phyloP scores from a whole-genome alignment of 2,329 filamentous ascomycete species.

The Claviceps pazoutovae region DNA sequence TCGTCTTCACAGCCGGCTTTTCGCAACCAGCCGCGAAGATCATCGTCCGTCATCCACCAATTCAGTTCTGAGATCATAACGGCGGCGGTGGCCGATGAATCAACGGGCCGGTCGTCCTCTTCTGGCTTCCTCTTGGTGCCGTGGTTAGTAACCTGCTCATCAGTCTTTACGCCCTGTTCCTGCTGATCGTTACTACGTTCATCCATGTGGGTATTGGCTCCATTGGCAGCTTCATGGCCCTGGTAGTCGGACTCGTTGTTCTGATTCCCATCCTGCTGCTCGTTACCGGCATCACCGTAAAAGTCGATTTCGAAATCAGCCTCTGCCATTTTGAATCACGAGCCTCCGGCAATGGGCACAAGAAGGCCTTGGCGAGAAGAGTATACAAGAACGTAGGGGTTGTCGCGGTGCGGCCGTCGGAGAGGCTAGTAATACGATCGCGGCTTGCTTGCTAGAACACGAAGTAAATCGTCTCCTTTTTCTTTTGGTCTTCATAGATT shows the following conservation, averaged over 20 bases:
- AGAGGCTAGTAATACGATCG: neutral
- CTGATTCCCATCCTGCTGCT: slow-evolving; percentile 26
- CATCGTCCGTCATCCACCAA: slow-evolving; percentile 97
- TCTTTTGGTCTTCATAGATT: slow-evolving; percentile 1
- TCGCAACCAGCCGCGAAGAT: slow-evolving; percentile 75
- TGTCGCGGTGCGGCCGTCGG: neutral
- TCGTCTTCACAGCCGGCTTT: slow-evolving; percentile 72
- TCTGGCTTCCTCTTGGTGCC: slow-evolving; percentile 48
- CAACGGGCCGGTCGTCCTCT: slow-evolving; percentile 44
- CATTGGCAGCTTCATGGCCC: slow-evolving; percentile 21
- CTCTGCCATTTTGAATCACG: slow-evolving; percentile 43
- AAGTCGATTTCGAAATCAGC: slow-evolving; percentile 62
- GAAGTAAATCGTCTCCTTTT: slow-evolving; percentile 1
- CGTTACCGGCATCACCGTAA: slow-evolving; percentile 45
- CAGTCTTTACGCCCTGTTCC: slow-evolving; percentile 12
- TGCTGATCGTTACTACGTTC: slow-evolving; percentile 14
- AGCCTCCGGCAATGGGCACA: too few species aligned
- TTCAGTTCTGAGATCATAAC: slow-evolving; percentile 79
- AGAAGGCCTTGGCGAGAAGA: neutral
- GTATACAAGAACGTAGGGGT: neutral
- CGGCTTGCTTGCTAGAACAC: neutral
- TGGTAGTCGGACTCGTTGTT: slow-evolving; percentile 15
- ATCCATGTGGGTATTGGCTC: slow-evolving; percentile 22
- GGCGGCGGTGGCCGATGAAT: slow-evolving; percentile 50
- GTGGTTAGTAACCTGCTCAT: slow-evolving; percentile 19